Base-by-base conservation (phyloP, 441 rosid species). In the Jatropha podagrica region DNA sequence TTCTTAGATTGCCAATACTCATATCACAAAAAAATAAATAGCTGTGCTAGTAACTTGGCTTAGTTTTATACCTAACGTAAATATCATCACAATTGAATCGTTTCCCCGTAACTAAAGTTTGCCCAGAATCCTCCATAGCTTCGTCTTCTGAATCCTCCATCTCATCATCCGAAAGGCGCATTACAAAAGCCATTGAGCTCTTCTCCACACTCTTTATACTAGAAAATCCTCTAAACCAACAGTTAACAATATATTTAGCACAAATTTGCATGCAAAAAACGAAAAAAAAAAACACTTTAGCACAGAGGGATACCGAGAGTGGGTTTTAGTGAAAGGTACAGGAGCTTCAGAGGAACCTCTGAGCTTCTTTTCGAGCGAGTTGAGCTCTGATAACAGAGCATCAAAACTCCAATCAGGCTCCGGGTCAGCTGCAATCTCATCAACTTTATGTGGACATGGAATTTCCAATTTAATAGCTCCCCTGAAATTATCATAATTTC, bases 351-450 rank as follows among this genome's bases (percentile, higher is more conserved):
- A 78, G 75, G 88, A 84, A 41, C 59, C 77, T 78, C 69, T 80
- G 71, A 95, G 85, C 83, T 85, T 90, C 77, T 82, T 79, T 72
- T 92, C 97, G 69, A 93, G 83, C 2, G 91, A 87, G 68, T 83
- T 68, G 46, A 95, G 86, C 85, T 91, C 96, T 7, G 88, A 83
- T 40, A 89, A 78, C 48, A 92, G 77, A 52, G 86, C 58, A 55
- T 81, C 80, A 32, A 92, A 86, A 72, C 84, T 85, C 98, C 98
- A 95, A 74, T 93, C 80, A 4, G 92, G 92, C 10, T 92, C 88
- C 0, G 96, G 99, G 38, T 95, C 98, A 55, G 79, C 77, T 8
- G 82, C 73, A 74, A 92, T 81, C 64, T 88, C 91, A 61, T 89
- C 76, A n/a, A 88, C 88, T 4, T 67, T 87, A 38, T 72, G 83